Percentiles rank a stretch among this genome's conserved stretches.
phyloP scores from a whole-genome alignment of 2,329 filamentous ascomycete species.

The Uncinocarpus reesii region DNA sequence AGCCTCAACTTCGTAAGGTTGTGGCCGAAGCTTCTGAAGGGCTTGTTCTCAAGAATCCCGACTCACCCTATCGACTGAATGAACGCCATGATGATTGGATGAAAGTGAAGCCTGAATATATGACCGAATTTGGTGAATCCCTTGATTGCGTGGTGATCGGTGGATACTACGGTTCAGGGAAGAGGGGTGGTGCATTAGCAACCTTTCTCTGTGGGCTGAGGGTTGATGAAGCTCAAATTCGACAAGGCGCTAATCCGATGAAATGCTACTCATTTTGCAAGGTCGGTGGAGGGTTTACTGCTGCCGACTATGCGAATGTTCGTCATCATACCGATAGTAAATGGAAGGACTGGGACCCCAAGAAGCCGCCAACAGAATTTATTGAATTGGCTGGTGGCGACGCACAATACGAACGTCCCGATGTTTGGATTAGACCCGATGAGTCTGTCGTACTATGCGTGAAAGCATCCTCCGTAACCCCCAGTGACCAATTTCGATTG shows the following conservation, averaged over 20 bases:
- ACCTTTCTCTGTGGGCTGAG: slow-evolving; percentile 85
- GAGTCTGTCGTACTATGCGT: slow-evolving; percentile 81
- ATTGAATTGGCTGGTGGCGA: slow-evolving; percentile 74
- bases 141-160: slow-evolving; percentile 84
- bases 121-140: slow-evolving; percentile 89
- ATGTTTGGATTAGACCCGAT: slow-evolving; percentile 83
- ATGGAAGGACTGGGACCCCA: slow-evolving; percentile 76
- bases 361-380: slow-evolving; percentile 63
- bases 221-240: slow-evolving; percentile 57
- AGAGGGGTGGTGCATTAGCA: slow-evolving; percentile 68
- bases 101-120: slow-evolving; percentile 98
- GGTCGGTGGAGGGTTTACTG: slow-evolving; percentile 86
- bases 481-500: slow-evolving; percentile 67
- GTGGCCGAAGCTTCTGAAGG: slow-evolving; percentile 83
- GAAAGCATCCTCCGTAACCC: slow-evolving; percentile 70
- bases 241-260: slow-evolving; percentile 48
- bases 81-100: slow-evolving; percentile 93
- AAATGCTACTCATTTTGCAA: slow-evolving; percentile 94
- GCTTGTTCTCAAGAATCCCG: slow-evolving; percentile 84
- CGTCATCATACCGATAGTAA: slow-evolving; percentile 79
- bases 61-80: slow-evolving; percentile 75
- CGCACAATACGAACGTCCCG: slow-evolving; percentile 65
- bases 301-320: slow-evolving; percentile 74
- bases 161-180: slow-evolving; percentile 83
- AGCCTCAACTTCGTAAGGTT: slow-evolving; percentile 67